Base-by-base conservation (phyloP, 2,329 filamentous ascomycete genomes). In the Torrubiellomyces zombiae region DNA sequence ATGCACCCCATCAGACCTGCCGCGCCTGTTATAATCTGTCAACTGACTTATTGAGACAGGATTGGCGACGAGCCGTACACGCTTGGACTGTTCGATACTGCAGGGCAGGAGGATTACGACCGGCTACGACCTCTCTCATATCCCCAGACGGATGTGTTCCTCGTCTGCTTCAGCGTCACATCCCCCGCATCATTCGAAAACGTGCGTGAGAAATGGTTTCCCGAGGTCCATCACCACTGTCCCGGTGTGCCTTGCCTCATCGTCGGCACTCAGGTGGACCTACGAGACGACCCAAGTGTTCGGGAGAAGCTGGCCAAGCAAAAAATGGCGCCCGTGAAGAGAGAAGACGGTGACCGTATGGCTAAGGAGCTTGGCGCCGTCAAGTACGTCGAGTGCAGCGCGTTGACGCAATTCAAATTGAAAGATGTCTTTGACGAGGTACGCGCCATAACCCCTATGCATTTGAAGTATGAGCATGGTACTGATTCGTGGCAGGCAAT, bases 371-470 rank as follows among this genome's bases (percentile, higher is more conserved):
- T 95, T n/a, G 83, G 83, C 33, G 89, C 89, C 5, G 82, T 98
- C 43, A 95, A 94, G 63, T 98, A 98, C 43, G 89, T 95, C 36
- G 89, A 98, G 60, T 98, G 89, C 62, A 94, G 85, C 48, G 89
- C 89, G 29, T 60, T 98, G 52, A 95, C 89, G 34, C 89, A 98
- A 61, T 94, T 85, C 60, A 94, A 94, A 59, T 60, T 98, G 38
- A 98, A 98, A 66, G 89, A 95, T 48, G 89, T 98, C 11, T 98
- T 98, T 55, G 89, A 98, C 45, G 89, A 95, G 78, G 85, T 93
- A 67, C 40, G 67, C 18, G 16, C 7, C 8, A 16, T 18, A 10
- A 15, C 27, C 14, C 10, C 24, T 7, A 3, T 21, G 8, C 8
- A n/a, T n/a, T n/a, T n/a, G 7, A 10, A 17, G 10, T 14, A 13